Conservation (phyloP, 2,329 filamentous ascomycete genomes). For the Fusarium pseudograminearum region DNA sequence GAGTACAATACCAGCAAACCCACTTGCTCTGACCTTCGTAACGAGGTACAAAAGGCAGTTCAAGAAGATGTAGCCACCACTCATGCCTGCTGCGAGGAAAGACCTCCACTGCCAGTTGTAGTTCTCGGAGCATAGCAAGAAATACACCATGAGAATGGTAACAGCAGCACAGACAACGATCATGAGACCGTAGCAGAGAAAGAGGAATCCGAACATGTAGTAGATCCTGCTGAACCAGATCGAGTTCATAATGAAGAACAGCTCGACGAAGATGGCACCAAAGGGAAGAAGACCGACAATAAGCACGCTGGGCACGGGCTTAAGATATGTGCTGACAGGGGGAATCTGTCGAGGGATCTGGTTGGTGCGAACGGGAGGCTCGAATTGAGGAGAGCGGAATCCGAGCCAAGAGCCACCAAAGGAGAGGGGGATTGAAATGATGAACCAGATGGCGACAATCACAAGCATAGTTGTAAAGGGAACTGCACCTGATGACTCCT, state of each 20-base stretch:
- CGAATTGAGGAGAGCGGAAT: conserved; percentile 79
- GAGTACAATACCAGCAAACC: conserved; percentile 86
- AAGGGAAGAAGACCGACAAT: conserved; percentile 94
- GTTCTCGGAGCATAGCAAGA: conserved; percentile 94
- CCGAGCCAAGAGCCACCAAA: conserved; percentile 92
- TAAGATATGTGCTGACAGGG: conserved; percentile 83
- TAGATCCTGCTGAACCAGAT: conserved; percentile 99
- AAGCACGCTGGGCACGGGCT: conserved; percentile 88
- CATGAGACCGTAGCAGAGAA: conserved; percentile 97
- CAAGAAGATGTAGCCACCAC: conserved; percentile 89
- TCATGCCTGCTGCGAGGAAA: conserved; percentile 91
- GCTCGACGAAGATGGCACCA: conserved; percentile 95
- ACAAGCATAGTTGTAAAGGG: conserved; percentile 98
- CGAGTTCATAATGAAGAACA: conserved; percentile 99
- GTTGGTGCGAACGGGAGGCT: conserved; percentile 91
- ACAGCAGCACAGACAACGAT: conserved; percentile 93
- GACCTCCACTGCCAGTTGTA: conserved; percentile 99
- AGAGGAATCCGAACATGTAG: conserved; percentile 99
- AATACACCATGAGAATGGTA: conserved; percentile 95
- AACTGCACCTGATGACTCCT: conserved; percentile 90
- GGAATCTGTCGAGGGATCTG: conserved; percentile 98
- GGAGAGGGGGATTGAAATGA: conserved; percentile 93
- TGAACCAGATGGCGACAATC: conserved; percentile 93
- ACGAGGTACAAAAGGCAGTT: conserved; percentile 93
- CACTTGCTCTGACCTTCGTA: conserved; percentile 86